These are phyloP conservation scores for Gamarada debralockiae DNA, from an alignment of 495 filamentous ascomycete species.

Conservation along the genomic window DNA sequence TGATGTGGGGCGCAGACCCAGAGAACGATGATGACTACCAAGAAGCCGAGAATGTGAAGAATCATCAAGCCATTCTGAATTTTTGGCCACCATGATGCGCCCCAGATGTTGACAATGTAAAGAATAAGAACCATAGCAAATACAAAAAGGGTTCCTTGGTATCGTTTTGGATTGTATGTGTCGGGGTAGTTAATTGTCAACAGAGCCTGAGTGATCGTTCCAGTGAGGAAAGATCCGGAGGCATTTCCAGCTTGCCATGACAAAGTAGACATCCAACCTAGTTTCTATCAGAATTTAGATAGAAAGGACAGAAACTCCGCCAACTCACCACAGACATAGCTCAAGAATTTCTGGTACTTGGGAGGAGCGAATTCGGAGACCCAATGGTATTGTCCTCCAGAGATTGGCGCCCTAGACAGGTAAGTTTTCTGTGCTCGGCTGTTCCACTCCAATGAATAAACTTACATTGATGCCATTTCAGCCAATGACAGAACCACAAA, in stretches of 20 bases:
- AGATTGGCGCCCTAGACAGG: constrained; percentile 23
- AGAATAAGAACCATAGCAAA: constrained; percentile 32
- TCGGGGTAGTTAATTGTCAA: constrained; percentile 33
- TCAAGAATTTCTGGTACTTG: constrained; percentile 37
- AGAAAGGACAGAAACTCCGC: neutral
- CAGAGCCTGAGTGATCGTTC: constrained; percentile 40
- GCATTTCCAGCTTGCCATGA: constrained; percentile 33
- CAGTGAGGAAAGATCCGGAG: constrained; percentile 36
- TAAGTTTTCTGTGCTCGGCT: neutral
- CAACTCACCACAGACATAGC: constrained; percentile 35
- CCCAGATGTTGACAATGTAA: constrained; percentile 33
- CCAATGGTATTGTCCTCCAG: constrained; percentile 47
- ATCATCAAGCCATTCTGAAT: constrained; percentile 38
- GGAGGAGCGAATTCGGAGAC: constrained; percentile 42
- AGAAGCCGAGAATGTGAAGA: constrained; percentile 41
- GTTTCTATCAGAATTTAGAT: constrained; percentile 11
- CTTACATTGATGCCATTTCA: constrained; percentile 35
- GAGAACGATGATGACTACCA: constrained; percentile 44
- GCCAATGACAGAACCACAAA: constrained; percentile 31
- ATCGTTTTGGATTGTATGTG: constrained; percentile 31
- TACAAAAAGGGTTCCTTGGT: constrained; percentile 44
- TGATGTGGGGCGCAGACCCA: constrained; percentile 24
- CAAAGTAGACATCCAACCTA: constrained; percentile 39
- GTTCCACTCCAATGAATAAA: neutral
- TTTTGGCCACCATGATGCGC: constrained; percentile 35